Conservation (phyloP, 306 rosid genomes). For the Vicia sativa region DNA sequence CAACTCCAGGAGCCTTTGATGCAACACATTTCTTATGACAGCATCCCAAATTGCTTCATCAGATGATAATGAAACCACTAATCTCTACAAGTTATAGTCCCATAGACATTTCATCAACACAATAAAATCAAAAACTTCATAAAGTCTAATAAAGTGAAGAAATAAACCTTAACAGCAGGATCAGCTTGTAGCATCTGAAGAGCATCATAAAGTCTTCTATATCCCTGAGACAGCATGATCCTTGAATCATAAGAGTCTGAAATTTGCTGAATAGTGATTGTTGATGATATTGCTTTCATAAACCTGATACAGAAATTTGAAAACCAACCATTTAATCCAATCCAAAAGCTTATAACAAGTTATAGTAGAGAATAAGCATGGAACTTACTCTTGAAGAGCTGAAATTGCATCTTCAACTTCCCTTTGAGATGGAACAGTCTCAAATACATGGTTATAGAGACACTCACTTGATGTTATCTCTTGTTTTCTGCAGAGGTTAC, state of each 20-base stretch:
- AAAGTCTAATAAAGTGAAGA: not conserved
- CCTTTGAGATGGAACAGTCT: slow-evolving; percentile 52
- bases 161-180: slow-evolving; percentile 57
- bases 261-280: slow-evolving; percentile 47
- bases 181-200: slow-evolving; percentile 57
- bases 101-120: not conserved
- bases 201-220: slow-evolving; percentile 49
- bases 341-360: not conserved
- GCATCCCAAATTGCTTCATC: slow-evolving; percentile 76
- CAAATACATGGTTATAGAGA: slow-evolving; percentile 41
- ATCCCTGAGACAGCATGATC: slow-evolving; percentile 49
- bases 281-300: slow-evolving; percentile 45
- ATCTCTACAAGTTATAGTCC: slow-evolving; percentile 49
- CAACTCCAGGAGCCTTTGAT: slow-evolving; percentile 47
- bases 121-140: no score
- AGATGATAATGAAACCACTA: slow-evolving; percentile 67
- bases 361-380: not conserved
- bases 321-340: slow-evolving; percentile 23
- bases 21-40: slow-evolving; percentile 51
- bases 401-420: slow-evolving; percentile 63
- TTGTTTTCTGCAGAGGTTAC: slow-evolving; percentile 27
- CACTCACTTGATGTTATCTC: slow-evolving; percentile 36
- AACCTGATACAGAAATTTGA: slow-evolving; percentile 50
- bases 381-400: slow-evolving; percentile 58
- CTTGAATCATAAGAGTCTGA: slow-evolving; percentile 43